Conservation (phyloP, 2,329 filamentous ascomycete species). For the Cytospora chrysosperma region DNA sequence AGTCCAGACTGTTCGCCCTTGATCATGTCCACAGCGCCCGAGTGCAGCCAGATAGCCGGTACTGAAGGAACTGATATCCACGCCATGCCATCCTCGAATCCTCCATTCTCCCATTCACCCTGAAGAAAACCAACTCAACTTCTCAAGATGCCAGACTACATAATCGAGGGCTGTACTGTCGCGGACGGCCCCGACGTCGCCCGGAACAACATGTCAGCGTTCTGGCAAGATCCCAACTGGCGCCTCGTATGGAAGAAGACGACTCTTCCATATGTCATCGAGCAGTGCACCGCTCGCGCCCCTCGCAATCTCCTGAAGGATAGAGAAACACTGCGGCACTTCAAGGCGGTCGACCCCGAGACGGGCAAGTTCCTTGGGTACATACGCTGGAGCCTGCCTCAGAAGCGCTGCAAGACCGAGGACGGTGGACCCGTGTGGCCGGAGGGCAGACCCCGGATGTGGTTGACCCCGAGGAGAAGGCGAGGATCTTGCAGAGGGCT, state of each 20-base stretch:
- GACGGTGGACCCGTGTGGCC: constrained; percentile 20
- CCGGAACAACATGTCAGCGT: constrained; percentile 28
- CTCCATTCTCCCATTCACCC: neutral
- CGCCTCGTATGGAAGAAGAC: constrained; percentile 21
- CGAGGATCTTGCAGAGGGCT: constrained; percentile 17
- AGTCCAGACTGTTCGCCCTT: too few species aligned
- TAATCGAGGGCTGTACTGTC: constrained; percentile 23
- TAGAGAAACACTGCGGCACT: constrained; percentile 25
- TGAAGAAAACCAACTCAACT: neutral
- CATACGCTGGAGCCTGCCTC: constrained; percentile 27
- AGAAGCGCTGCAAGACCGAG: neutral
- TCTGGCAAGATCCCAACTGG: constrained; percentile 27
- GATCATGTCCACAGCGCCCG: neutral
- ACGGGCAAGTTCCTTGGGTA: constrained; percentile 28
- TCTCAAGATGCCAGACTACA: constrained; percentile 7
- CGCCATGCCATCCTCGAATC: neutral
- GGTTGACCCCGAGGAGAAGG: constrained; percentile 21
- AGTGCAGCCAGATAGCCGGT: neutral
- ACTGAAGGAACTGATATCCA: neutral
- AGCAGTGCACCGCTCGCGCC: constrained; percentile 4
- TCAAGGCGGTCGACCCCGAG: constrained; percentile 27
- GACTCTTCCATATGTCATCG: constrained; percentile 10
- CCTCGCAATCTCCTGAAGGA: constrained; percentile 26
- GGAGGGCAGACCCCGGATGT: constrained; percentile 26
- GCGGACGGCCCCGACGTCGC: constrained; percentile 24